These are phyloP conservation scores for Malus fusca DNA, from an alignment of 306 rosid species.

Conservation along the genomic window DNA sequence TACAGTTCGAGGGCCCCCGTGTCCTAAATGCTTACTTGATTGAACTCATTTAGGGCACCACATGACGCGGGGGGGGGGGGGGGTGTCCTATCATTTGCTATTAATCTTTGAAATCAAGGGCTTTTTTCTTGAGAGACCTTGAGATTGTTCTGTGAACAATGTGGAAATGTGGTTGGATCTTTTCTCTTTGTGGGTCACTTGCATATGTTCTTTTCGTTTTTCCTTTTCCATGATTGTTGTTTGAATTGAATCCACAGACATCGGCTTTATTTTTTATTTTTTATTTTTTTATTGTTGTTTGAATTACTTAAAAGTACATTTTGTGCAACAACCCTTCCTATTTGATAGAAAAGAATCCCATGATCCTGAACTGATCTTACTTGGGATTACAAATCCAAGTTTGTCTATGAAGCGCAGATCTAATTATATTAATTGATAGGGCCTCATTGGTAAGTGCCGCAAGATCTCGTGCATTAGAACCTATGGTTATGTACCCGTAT, in stretches of 20 bases:
- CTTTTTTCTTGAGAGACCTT: constrained; percentile 12
- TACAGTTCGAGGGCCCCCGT: neutral
- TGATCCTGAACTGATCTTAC: too few relatives aligned
- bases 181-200: constrained; percentile 32
- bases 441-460: neutral
- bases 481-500: neutral
- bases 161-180: constrained; percentile 16
- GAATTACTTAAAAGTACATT: too few relatives aligned
- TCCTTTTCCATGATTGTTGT: constrained; percentile 17
- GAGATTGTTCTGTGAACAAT: constrained; percentile 16
- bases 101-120: constrained; percentile 9
- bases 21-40: neutral
- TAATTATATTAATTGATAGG: too few relatives aligned
- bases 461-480: neutral
- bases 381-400: too few relatives aligned
- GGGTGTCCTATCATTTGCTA: constrained; percentile 31
- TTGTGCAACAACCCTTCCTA: too few relatives aligned
- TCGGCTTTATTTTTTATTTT: neutral
- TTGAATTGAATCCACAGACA: constrained; percentile 6
- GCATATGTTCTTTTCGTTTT: constrained; percentile 13
- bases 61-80: too few relatives aligned
- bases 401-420: too few relatives aligned
- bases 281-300: too few relatives aligned
- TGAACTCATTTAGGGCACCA: constrained; percentile 17
- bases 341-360: too few relatives aligned